phyloP scores from a whole-genome alignment of 2,329 filamentous ascomycete genomes.

The Trichoderma sp. region DNA sequence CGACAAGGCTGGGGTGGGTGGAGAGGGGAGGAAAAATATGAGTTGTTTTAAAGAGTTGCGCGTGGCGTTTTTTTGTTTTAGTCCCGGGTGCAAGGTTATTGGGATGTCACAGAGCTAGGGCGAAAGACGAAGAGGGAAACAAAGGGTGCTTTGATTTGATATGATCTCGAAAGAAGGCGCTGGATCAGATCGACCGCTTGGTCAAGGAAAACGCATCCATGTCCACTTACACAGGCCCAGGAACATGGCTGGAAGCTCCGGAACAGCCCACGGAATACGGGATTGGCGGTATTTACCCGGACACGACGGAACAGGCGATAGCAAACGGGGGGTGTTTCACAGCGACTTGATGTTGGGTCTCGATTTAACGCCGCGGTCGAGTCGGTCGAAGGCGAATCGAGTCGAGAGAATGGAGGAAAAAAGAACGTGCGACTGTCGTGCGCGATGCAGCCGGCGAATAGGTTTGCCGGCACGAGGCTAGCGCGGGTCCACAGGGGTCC shows the following conservation, averaged over 20 bases:
- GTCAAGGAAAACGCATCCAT: background rate
- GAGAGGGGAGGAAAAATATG: background rate
- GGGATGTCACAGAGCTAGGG: background rate
- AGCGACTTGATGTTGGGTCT: background rate
- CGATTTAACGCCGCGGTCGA: background rate
- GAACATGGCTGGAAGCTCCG: constrained; percentile 20
- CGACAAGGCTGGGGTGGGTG: constrained; percentile 3
- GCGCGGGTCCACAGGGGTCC: background rate
- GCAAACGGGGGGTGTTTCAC: background rate
- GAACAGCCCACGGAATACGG: background rate
- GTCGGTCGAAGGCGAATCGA: background rate
- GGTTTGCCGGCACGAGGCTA: background rate
- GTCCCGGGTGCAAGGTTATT: background rate
- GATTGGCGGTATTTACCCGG: background rate
- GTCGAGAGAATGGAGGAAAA: background rate
- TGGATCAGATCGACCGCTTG: background rate
- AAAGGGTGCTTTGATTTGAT: background rate
- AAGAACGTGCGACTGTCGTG: background rate
- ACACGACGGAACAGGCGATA: background rate
- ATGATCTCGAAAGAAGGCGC: background rate
- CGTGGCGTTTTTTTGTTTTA: constrained; percentile 9
- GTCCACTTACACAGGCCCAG: constrained; percentile 20
- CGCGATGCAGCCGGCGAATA: background rate
- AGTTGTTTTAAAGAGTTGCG: background rate
- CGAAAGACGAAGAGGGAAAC: background rate